Conservation (phyloP, 106 monocot genomes). For the Apostasia shenzhenica region DNA sequence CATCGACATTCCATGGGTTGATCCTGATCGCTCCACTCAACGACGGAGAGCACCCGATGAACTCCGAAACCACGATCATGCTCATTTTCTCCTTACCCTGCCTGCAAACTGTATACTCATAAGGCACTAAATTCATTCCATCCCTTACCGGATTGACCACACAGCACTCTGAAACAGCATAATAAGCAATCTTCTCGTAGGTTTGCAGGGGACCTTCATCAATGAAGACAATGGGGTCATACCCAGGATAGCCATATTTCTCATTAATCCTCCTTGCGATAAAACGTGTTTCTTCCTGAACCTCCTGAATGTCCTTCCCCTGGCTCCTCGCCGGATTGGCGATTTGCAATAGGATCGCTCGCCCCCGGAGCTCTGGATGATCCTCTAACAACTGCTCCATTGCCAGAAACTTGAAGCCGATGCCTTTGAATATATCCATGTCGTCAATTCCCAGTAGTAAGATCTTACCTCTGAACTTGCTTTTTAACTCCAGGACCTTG, state of each 20-base stretch:
- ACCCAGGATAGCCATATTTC: slow-evolving; percentile 52
- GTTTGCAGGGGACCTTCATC: slow-evolving; percentile 38
- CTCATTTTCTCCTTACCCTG: slow-evolving; percentile 53
- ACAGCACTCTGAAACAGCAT: slow-evolving; percentile 64
- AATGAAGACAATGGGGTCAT: slow-evolving; percentile 64
- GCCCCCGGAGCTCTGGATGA: slow-evolving; percentile 40
- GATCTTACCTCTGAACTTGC: slow-evolving; percentile 23
- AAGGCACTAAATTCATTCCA: slow-evolving; percentile 80
- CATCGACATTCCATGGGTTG: slow-evolving; percentile 82
- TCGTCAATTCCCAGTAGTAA: slow-evolving; percentile 70
- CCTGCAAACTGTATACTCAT: slow-evolving; percentile 81
- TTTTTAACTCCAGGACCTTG: slow-evolving; percentile 22
- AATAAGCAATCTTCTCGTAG: slow-evolving; percentile 74
- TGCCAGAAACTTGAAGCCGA: slow-evolving; percentile 84
- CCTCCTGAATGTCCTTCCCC: slow-evolving; percentile 76
- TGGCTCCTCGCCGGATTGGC: slow-evolving; percentile 79
- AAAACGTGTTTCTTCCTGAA: slow-evolving; percentile 40
- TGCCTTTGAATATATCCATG: slow-evolving; percentile 87
- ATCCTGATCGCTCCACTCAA: slow-evolving; percentile 49
- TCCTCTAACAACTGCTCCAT: slow-evolving; percentile 76
- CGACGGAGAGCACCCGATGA: slow-evolving; percentile 56
- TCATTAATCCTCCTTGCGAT: slow-evolving; percentile 48
- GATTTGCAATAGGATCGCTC: slow-evolving; percentile 72
- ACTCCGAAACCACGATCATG: slow-evolving; percentile 72
- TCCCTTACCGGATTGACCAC: slow-evolving; percentile 83